Conservation (phyloP, 306 rosid species). For the Cyamopsis tetragonoloba region DNA sequence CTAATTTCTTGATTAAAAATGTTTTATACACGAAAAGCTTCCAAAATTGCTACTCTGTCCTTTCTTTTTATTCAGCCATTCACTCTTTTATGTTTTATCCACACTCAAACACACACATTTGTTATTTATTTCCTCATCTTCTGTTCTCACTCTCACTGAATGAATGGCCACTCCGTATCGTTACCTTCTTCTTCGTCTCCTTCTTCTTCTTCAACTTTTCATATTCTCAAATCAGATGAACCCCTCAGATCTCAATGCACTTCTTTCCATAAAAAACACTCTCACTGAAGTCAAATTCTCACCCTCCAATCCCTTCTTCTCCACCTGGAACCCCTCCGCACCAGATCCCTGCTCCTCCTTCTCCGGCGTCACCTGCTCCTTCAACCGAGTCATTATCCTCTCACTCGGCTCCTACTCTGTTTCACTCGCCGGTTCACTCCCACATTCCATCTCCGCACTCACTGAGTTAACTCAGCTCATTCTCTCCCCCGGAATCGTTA, state of each 20-base stretch:
- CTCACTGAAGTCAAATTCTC: constrained; percentile 67
- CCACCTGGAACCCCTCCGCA: constrained; percentile 71
- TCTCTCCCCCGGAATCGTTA: constrained; percentile 73
- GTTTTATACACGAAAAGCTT: too few relatives aligned
- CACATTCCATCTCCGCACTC: constrained; percentile 44
- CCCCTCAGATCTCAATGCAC: constrained; percentile 52
- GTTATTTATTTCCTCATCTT: background rate
- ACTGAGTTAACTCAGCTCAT: constrained; percentile 67
- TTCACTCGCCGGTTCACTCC: constrained; percentile 62
- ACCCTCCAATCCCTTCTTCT: constrained; percentile 42
- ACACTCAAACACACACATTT: background rate
- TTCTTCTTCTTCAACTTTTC: background rate
- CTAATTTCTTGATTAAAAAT: too few relatives aligned
- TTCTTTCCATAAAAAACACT: constrained; percentile 40
- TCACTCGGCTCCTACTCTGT: constrained; percentile 50
- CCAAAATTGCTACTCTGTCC: constrained; percentile 10
- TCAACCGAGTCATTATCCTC: constrained; percentile 49
- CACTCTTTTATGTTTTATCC: background rate
- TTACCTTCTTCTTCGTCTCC: background rate
- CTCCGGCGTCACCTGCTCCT: constrained; percentile 59
- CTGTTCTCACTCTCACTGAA: background rate
- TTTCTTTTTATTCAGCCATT: background rate
- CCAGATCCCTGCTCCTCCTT: constrained; percentile 71
- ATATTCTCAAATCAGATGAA: background rate
- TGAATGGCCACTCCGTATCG: constrained; percentile 13